Conservation (phyloP, 306 rosid genomes). For the Biancaea sappan region DNA sequence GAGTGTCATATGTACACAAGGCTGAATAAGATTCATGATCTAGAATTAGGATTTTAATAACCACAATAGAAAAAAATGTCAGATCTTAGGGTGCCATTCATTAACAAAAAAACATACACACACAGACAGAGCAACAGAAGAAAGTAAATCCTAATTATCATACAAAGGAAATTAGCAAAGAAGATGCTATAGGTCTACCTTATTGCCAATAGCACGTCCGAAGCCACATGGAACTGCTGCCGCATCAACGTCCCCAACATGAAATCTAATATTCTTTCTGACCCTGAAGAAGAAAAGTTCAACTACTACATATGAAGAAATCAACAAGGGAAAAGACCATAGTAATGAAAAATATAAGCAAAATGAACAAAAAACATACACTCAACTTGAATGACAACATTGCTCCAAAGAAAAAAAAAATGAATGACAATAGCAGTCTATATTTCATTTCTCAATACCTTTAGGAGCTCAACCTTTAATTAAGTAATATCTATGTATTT, state of each 20-base stretch:
- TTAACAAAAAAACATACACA: background rate
- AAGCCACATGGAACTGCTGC: constrained; percentile 99
- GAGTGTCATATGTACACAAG: constrained; percentile 14
- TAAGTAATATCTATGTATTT: constrained; percentile 24
- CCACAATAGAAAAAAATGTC: background rate
- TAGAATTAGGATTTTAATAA: constrained; percentile 1
- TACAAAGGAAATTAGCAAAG: constrained; percentile 29
- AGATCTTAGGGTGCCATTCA: constrained; percentile 19
- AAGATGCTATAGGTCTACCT: constrained; percentile 52
- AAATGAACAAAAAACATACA: constrained; percentile 1
- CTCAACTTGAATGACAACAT: constrained; percentile 27
- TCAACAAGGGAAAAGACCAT: constrained; percentile 23
- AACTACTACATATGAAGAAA: constrained; percentile 36
- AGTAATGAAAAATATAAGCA: background rate
- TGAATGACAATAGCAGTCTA: constrained; percentile 15
- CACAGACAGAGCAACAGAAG: constrained; percentile 9
- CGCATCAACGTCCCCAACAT: constrained; percentile 95
- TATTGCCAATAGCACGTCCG: constrained; percentile 98
- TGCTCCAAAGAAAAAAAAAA: background rate
- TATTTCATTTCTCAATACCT: constrained; percentile 29
- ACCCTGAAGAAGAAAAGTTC: constrained; percentile 63
- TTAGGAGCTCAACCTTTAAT: constrained; percentile 20
- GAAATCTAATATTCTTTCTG: constrained; percentile 58
- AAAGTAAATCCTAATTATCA: constrained; percentile 14
- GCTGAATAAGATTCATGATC: constrained; percentile 23